Evolutionary conservation across 2,329 filamentous ascomycete genomes (phyloP), one percentile per base, ranked within the genome.

Genomic region (Chrysosporium queenslandicum): DNA sequence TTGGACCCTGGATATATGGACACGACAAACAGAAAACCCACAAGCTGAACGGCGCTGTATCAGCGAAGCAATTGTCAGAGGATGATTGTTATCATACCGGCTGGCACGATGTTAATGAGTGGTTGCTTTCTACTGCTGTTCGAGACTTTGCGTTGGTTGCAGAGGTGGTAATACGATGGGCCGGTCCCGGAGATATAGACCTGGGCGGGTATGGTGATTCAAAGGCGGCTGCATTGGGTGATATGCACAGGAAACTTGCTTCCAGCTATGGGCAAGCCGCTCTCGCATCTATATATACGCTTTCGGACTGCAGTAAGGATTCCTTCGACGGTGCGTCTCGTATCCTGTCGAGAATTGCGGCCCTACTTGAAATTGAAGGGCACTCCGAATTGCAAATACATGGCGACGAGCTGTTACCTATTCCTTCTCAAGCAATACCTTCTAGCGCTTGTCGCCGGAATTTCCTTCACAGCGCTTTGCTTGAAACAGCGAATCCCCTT

Each of bases 1-100:
- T 83, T 34, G 78, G 79, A 3, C 79, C 81, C 9, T 84, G 81
- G 81, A 76, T 83, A 58, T 79, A 78, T 61, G 81, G 81, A 12
- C 71, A 73, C 49, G 74, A 67, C 32, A 70, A 74, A 21, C 69
- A 74, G 29, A 82, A 82, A 65, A 69, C 78, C 55, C 72, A 76
- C 53, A 77, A 70, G 58, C 61, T 77, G 12, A 55, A 7, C 57
- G 25, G 79, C 78, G 72, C n/a, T 2, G 16, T 23, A 7, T 41
- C 45, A 20, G 16, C 11, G 18, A 9, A 5, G n/a, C 18, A 25
- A n/a, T 6, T n/a, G 21, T 34, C 18, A 3, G 9, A 32, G 16
- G 32, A 37, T 12, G 9, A 30, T 56, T 62, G 34, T 56, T 58
- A 4, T 46, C 55, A 5, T 57, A 29, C 64, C 60, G 76, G 73